Percentiles rank a stretch among this genome's conserved stretches.
Evolutionary conservation across 2,329 filamentous ascomycete species (phyloP).

Genomic region (Huntiella bhutanensis): DNA sequence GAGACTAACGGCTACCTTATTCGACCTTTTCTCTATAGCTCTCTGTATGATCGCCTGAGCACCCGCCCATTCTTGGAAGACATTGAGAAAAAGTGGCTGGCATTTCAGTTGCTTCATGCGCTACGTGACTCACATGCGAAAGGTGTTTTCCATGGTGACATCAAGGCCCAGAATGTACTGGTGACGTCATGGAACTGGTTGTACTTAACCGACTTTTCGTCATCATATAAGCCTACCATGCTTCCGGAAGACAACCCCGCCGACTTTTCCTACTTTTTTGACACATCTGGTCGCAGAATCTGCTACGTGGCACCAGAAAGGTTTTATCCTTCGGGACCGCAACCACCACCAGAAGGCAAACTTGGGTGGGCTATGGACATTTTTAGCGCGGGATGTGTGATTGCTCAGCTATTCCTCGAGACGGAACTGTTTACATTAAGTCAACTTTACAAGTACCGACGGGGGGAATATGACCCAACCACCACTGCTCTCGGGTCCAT

Average conservation of each 20-base stretch:
- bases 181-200: constrained; percentile 99
- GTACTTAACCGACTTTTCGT: constrained; percentile 93
- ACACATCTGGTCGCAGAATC: constrained; percentile 74
- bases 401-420: constrained; percentile 89
- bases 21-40: constrained; percentile 89
- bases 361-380: constrained; percentile 93
- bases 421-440: constrained; percentile 94
- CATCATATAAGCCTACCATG: constrained; percentile 83
- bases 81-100: constrained; percentile 97
- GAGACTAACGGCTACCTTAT: constrained; percentile 82
- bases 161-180: constrained; percentile 92
- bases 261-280: constrained; percentile 96
- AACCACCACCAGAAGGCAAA: constrained; percentile 39
- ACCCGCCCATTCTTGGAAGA: constrained; percentile 92
- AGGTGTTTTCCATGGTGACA: constrained; percentile 89
- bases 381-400: constrained; percentile 91
- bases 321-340: constrained; percentile 55
- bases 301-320: constrained; percentile 92
- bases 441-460: constrained; percentile 84
- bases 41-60: constrained; percentile 89
- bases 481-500: constrained; percentile 69
- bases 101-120: constrained; percentile 84
- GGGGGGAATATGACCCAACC: constrained; percentile 78
- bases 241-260: constrained; percentile 92
- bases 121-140: constrained; percentile 78